A percentile compares a stretch with the other conserved stretches of the same genome.
phyloP scores from a whole-genome alignment of 805 yeast genomes.

The Ogataea chonburiensis region DNA sequence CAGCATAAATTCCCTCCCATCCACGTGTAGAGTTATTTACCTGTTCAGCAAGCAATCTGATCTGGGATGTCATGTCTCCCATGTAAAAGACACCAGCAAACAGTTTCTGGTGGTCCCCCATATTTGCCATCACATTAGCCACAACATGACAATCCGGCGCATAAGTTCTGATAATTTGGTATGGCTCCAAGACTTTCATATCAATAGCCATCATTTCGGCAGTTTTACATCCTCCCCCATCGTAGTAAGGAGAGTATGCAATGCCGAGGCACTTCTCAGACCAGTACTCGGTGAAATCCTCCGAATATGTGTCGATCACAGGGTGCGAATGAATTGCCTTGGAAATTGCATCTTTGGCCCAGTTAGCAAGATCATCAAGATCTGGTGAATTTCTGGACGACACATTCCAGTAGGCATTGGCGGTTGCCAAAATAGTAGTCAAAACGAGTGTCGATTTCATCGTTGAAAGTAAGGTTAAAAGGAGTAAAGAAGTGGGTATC shows the following conservation, averaged over 20 bases:
- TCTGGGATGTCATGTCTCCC: slow-evolving; percentile 41
- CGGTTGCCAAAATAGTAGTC: too few relatives aligned
- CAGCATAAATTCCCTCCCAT: slow-evolving; percentile 68
- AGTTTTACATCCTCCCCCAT: slow-evolving; percentile 63
- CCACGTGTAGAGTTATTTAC: slow-evolving; percentile 44
- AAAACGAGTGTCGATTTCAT: too few relatives aligned
- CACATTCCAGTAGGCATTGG: too few relatives aligned
- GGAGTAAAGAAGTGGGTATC: too few relatives aligned
- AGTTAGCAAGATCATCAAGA: too few relatives aligned
- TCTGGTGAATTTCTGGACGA: too few relatives aligned
- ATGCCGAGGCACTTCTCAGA: too few relatives aligned
- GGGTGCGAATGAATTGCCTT: too few relatives aligned
- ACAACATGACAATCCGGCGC: slow-evolving; percentile 74
- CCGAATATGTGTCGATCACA: too few relatives aligned
- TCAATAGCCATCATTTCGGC: slow-evolving; percentile 54
- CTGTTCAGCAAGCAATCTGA: slow-evolving; percentile 44
- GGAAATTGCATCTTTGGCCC: too few relatives aligned
- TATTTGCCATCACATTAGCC: slow-evolving; percentile 51
- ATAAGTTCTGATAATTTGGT: slow-evolving; percentile 65
- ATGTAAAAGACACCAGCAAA: slow-evolving; percentile 68
- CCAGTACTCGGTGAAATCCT: too few relatives aligned
- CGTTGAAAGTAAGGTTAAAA: too few relatives aligned
- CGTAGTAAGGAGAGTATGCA: slow-evolving; percentile 72
- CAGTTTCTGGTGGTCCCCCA: slow-evolving; percentile 56
- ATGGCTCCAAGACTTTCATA: slow-evolving; percentile 48